A percentile compares a stretch with the other conserved stretches of the same genome.
phyloP scores from a whole-genome alignment of 805 yeast genomes.

The Teunomyces panamensis region DNA sequence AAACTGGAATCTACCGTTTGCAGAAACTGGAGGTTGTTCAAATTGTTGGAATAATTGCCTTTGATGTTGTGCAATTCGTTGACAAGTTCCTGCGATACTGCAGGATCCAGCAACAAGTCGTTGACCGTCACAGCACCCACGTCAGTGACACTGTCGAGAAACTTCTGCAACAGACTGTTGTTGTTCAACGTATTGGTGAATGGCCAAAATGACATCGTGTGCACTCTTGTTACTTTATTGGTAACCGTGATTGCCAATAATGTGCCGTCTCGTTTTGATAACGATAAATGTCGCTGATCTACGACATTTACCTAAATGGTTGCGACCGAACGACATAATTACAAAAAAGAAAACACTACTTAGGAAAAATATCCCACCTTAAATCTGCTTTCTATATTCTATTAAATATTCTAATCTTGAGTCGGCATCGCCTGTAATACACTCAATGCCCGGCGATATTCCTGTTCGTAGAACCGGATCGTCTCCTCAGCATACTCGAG shows the following conservation, averaged over 20 bases:
- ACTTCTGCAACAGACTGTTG: slow-evolving; percentile 39
- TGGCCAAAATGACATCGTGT: slow-evolving; percentile 46
- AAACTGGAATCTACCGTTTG: slow-evolving; percentile 11
- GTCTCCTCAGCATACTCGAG: slow-evolving; percentile 45
- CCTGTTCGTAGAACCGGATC: slow-evolving; percentile 45
- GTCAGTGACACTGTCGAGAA: slow-evolving; percentile 37
- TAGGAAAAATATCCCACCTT: too few relatives aligned
- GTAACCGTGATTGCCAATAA: slow-evolving; percentile 1
- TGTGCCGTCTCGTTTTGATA: slow-evolving; percentile 1
- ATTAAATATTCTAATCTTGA: slow-evolving; percentile 6
- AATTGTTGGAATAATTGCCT: slow-evolving; percentile 30
- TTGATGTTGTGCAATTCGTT: slow-evolving; percentile 37
- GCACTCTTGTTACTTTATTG: background rate
- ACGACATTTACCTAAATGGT: background rate
- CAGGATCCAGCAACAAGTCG: slow-evolving; percentile 30
- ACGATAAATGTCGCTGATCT: slow-evolving; percentile 1
- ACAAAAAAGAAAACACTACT: too few relatives aligned
- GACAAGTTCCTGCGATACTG: slow-evolving; percentile 35
- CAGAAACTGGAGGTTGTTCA: slow-evolving; percentile 25
- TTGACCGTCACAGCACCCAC: slow-evolving; percentile 28
- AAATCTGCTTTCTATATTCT: too few relatives aligned
- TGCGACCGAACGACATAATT: background rate
- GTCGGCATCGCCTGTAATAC: slow-evolving; percentile 36
- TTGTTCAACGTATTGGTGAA: slow-evolving; percentile 35
- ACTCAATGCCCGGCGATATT: slow-evolving; percentile 50